Evolutionary conservation across 768 basidiomycete species (phyloP).

Genomic region (Clathrus columnatus): DNA sequence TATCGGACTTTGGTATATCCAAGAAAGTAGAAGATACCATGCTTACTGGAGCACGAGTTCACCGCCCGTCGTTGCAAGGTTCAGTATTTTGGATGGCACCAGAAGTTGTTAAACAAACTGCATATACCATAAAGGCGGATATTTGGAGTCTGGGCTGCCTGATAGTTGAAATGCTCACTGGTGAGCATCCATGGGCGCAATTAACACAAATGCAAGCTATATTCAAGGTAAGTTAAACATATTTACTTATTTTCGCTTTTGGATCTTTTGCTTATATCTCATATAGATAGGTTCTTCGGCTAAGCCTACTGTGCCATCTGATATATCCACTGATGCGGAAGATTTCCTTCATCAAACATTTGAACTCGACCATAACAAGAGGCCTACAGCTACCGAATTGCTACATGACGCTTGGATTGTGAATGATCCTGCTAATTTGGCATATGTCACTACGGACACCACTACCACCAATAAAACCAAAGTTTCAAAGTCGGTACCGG

Average conservation of each 20-base stretch:
- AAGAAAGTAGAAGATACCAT: slow-evolving; percentile 96
- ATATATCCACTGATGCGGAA: slow-evolving; percentile 83
- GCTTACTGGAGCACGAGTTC: slow-evolving; percentile 41
- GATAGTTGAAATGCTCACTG: slow-evolving; percentile 94
- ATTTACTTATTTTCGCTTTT: not conserved
- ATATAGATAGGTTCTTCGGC: slow-evolving; percentile 83
- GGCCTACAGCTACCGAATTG: slow-evolving; percentile 72
- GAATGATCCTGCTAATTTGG: slow-evolving; percentile 27
- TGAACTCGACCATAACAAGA: slow-evolving; percentile 69
- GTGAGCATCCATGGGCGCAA: slow-evolving; percentile 92
- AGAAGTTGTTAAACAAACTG: slow-evolving; percentile 93
- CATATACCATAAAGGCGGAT: slow-evolving; percentile 86
- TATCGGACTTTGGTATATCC: slow-evolving; percentile 93
- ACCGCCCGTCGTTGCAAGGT: slow-evolving; percentile 91
- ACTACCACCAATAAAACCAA: slow-evolving; percentile 15
- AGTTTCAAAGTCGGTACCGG: not conserved
- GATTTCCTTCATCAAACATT: slow-evolving; percentile 84
- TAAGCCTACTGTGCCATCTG: slow-evolving; percentile 80
- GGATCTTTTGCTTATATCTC: not conserved
- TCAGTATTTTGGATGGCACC: slow-evolving; percentile 99
- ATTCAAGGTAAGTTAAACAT: slow-evolving; percentile 60
- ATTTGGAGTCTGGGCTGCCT: slow-evolving; percentile 96
- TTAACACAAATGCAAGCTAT: slow-evolving; percentile 99
- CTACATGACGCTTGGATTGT: slow-evolving; percentile 67
- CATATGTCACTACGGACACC: slow-evolving; percentile 13